Base-by-base conservation (phyloP, 140 eudicot species). In the Cichorium intybus region DNA sequence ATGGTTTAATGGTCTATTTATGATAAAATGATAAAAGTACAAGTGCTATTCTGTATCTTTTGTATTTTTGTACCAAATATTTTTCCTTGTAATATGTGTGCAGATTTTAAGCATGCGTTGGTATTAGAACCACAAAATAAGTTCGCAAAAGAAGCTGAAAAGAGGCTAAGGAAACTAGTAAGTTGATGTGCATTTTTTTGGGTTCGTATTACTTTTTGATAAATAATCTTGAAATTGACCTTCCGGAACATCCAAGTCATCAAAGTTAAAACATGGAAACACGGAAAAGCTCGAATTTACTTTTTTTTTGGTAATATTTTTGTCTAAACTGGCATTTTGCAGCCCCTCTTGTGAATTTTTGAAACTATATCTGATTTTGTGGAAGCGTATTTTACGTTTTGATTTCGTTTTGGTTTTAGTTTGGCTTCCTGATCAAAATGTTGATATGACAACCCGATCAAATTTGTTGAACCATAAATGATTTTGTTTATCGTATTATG, bases 101-200 rank as follows among this genome's bases (percentile, higher is more conserved):
- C 87, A 92, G 98, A 92, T 86, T 92, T 92, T 77, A 88, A 77
- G 87, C 95, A 92, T 71, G 98, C 89, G 0, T 91, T 83, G n/a
- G 89, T 92, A 28, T 84, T 92, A 47, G 98, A 92, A 81, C 98
- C 98, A 1, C 98, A 85, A 61, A 92, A 92, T 49, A 92, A 80
- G 77, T 79, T 75, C 51, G 98, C 98, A 5, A 72, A 71, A 74
- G 39, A 15, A 43, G 95, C 95, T 16, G 96, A 87, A 64, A 88
- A 92, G 81, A 85, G 98, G 69, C 90, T 92, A 56, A 79, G 79
- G 72, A 92, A 83, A 46, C 71, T 43, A 43, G 57, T 77, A 57
- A 74, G 79, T 56, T 82, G 88, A 84, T 62, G n/a, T 14, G 11
- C 61, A n/a, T n/a, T n/a, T 7, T 31, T 43, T 12, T 39, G 2